Evolutionary conservation across 768 basidiomycete genomes (phyloP), one percentile per base, ranked within the genome.

Genomic region (Mycena capillaripes): DNA sequence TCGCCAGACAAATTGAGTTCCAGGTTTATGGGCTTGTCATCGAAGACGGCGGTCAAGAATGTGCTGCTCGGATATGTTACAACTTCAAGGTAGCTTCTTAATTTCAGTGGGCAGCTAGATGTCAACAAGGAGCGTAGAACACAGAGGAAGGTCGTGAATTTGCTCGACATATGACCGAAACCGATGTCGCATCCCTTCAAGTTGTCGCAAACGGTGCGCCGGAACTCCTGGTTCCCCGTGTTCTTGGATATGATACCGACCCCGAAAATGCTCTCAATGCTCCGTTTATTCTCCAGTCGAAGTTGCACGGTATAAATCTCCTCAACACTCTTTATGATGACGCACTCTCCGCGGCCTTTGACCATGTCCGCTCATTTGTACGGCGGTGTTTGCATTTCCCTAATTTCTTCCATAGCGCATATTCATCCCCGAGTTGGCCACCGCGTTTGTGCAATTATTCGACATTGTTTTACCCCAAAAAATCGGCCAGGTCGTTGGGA

Each of bases 1-100:
- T 65, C 62, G 38, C 16, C 16, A 16, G 10, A 16, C 38, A 10
- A 38, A 10, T 42, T 4, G 55, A 19, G 29, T 65, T 59, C 11
- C 5, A 65, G 63, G 63, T 65, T 9, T 65, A 65, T n/a, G 34
- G 63, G 16, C 63, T 64, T 25, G 63, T 53, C 2, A 65, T 38
- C 17, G 63, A 65, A 40, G 63, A 65, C 63, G 52, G 23, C 9
- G 52, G n/a, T 30, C 27, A 36, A 2, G 63, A 55, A 2, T 65
- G 63, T 30, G 63, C 55, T 40, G 63, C 63, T 55, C 63, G 52
- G 11, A 65, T 65, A 40, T 65, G 50, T 36, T 65, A 55, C 52
- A 65, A 65, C n/a, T 48, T 53, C 53, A 56, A 56, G 38, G 42
- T 50, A 48, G 30, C 32, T 5, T 27, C 30, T 23, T 11, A 52